Conservation (phyloP, 2,329 filamentous ascomycete genomes). For the Celoporthe dispersa region DNA sequence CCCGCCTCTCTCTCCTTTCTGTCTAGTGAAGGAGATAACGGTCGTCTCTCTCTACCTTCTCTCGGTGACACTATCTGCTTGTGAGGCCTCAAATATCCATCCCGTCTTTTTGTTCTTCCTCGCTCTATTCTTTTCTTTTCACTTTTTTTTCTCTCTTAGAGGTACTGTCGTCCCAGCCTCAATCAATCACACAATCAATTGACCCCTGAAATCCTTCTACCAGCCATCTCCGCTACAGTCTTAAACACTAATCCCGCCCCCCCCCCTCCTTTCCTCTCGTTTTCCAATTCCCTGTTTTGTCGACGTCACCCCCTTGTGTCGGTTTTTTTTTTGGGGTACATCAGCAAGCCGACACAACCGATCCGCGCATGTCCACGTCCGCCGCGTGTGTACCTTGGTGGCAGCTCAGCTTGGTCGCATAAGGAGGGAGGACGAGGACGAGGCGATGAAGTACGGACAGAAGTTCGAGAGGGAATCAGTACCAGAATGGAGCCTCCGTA, state of each 20-base stretch:
- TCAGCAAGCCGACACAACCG: background rate
- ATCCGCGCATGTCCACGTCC: background rate
- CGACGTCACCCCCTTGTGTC: background rate
- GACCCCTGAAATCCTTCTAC: background rate
- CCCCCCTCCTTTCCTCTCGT: background rate
- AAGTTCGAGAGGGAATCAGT: conserved; percentile 76
- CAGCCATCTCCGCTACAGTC: background rate
- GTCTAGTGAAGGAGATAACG: background rate
- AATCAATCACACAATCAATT: background rate
- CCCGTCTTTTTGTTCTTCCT: background rate
- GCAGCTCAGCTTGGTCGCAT: conserved; percentile 3
- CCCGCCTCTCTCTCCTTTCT: conserved; percentile 3
- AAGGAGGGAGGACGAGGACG: background rate
- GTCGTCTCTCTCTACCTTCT: background rate
- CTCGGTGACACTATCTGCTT: background rate
- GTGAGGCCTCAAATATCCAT: background rate
- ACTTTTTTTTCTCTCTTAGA: too few species aligned
- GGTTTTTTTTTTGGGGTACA: background rate
- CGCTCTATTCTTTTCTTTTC: background rate
- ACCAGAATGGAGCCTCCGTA: conserved; percentile 80
- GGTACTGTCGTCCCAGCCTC: background rate
- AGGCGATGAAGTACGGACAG: conserved; percentile 75
- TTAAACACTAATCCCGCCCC: background rate
- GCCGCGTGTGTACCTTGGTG: background rate
- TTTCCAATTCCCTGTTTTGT: background rate